Evolutionary conservation across 192 early-diverging fungal species (phyloP), one percentile per base, ranked within the genome.

Genomic region (Lunasporangiospora selenospora): DNA sequence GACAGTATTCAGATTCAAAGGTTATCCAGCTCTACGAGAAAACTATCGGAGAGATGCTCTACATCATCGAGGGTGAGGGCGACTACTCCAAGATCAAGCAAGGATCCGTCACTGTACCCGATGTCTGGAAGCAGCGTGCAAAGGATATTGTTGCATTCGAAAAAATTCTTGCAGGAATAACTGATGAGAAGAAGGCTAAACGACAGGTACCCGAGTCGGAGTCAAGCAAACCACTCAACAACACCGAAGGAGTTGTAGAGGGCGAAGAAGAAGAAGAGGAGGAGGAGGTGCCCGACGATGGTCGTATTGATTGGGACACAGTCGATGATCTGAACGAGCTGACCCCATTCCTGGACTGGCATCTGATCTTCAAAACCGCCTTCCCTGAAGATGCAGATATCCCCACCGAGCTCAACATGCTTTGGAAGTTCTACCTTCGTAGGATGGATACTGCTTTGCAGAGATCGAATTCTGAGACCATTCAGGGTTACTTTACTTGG

Each of bases 101-200:
- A 13, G 57, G 50, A 9, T 2, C 15, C 50, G 2, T 19, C 36
- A n/a, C 8, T 18, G 64, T 67, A 8, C 65, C 57, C 13, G 29
- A 46, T 19, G 30, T 32, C 5, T 78, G 67, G 67, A 13, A 39
- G 24, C 15, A 62, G 37, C 50, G 62, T 27, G 84, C 80, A 1
- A 55, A 75, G 16, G 55, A 57, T n/a, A 79, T 83, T 62, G 58
- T 88, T 36, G 58, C 65, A 16, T 79, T 90, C 27, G 89, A 90
- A 65, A 75, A 31, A 12, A 38, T 47, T 18, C 37, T 90, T 23
- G 83, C 85, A 7, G 62, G 53, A 6, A 66, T 84, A 6, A 5
- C 16, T 21, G 23, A 16, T 37, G 33, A 36, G 32, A n/a, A 42
- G 31, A 24, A n/a, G n/a, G n/a, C 47, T 3, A 29, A 29, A 1